phyloP scores from a whole-genome alignment of 1,139 yeast genomes.

The Candida anutae region DNA sequence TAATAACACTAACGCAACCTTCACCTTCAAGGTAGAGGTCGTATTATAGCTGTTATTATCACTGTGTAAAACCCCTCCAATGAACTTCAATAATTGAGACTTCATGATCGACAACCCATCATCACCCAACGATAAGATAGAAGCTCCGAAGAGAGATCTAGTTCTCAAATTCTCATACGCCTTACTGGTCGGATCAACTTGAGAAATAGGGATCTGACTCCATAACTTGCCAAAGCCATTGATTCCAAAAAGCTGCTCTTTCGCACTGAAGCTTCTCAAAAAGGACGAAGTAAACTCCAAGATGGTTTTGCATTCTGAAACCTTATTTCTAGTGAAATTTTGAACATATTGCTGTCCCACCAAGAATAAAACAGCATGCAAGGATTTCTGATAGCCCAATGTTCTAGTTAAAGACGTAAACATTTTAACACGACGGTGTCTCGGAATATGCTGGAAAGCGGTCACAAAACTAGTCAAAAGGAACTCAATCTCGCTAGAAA shows the following conservation, averaged over 20 bases:
- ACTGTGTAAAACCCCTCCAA: conserved; percentile 36
- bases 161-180: conserved; percentile 32
- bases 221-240: conserved; percentile 48
- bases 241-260: conserved; percentile 62
- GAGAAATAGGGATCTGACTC: conserved; percentile 37
- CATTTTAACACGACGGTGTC: conserved; percentile 86
- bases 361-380: conserved; percentile 68
- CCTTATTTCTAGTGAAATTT: conserved; percentile 45
- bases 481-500: conserved; percentile 68
- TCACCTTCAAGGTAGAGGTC: conserved; percentile 42
- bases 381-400: conserved; percentile 58
- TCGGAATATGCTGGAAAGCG: conserved; percentile 92
- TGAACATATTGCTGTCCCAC: conserved; percentile 71
- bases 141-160: conserved; percentile 59
- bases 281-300: conserved; percentile 68
- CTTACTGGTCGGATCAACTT: conserved; percentile 31
- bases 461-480: conserved; percentile 82
- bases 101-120: conserved; percentile 45
- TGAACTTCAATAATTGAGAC: conserved; percentile 45
- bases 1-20: conserved; percentile 48
- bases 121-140: conserved; percentile 43
- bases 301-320: conserved; percentile 56
- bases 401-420: conserved; percentile 75
- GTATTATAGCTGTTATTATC: conserved; percentile 34
- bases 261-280: conserved; percentile 56